Base-by-base conservation (phyloP, 2,329 filamentous ascomycete genomes). In the Diaporthe sp. region DNA sequence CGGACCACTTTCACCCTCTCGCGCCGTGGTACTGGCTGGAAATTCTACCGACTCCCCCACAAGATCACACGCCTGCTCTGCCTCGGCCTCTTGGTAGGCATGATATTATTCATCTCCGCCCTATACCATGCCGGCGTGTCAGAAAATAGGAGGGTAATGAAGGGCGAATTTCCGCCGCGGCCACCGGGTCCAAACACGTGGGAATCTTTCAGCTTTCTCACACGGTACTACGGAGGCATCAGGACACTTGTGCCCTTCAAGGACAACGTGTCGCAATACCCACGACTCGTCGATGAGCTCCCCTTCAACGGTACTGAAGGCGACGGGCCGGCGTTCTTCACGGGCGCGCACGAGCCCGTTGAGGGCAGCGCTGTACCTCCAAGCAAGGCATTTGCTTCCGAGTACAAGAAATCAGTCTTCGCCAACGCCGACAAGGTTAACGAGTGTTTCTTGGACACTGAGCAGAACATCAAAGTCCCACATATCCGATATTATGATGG, bases 221-320 rank as follows among this genome's bases (percentile, higher is more conserved):
- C 93, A 76, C 90, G 96, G 77, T 99, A 98, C 82, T 97, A 98
- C 82, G 96, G 95, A 19, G 97, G 97, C 0, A 89, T 99, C 76
- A 89, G 93, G 78, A 93, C 90, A 0, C 82, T 99, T 77, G 90
- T 94, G 0, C 84, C 91, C 0, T 85, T 92, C 37, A 83, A 88
- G 19, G 87, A 94, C 65, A 96, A 96, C 78, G 86, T 89, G 13
- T 93, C 96, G 0, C 94, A 98, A 81, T 98, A 98, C 81, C 96
- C 97, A 1, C 88, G 89, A 10, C 84, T 89, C 1, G 88, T 89
- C 67, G 91, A 93, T 70, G 92, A 93, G 78, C 83, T 89, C 78
- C 84, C 87, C 25, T 85, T 84, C 71, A 85, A 85, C 76, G 77
- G 78, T n/a, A 84, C 81, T 42, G 73, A 79, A 79, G 79, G 77